Conservation (phyloP, 2,329 filamentous ascomycete species). For the Fusarium cyanostomum region DNA sequence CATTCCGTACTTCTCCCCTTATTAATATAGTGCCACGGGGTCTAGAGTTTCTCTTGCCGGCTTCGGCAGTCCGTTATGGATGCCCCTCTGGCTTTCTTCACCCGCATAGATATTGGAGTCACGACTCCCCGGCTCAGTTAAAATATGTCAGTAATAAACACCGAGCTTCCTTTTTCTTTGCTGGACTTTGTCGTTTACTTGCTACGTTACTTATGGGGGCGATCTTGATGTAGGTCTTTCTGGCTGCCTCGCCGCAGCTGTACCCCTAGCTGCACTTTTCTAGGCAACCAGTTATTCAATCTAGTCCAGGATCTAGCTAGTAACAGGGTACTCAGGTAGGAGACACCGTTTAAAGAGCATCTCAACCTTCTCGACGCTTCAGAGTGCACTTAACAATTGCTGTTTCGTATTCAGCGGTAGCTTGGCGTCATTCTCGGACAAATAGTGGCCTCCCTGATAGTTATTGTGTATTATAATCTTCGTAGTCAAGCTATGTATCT, state of each 20-base stretch:
- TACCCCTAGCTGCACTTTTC: slow-evolving; percentile 7
- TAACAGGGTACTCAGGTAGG: slow-evolving; percentile 51
- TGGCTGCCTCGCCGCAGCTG: slow-evolving; percentile 14
- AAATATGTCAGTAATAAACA: slow-evolving; percentile 50
- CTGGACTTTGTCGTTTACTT: slow-evolving; percentile 34
- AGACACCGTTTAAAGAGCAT: slow-evolving; percentile 31
- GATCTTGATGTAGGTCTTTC: slow-evolving; percentile 30
- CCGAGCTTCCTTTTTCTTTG: slow-evolving; percentile 44
- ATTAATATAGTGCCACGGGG: too few species aligned
- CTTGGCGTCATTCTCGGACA: slow-evolving; percentile 59
- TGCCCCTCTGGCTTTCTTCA: slow-evolving; percentile 52
- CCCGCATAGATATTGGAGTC: slow-evolving; percentile 48
- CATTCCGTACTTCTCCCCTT: too few species aligned
- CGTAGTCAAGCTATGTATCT: too few species aligned
- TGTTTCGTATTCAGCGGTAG: slow-evolving; percentile 61
- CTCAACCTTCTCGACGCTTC: too few species aligned
- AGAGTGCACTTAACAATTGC: slow-evolving; percentile 52
- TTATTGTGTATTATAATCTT: slow-evolving; percentile 56
- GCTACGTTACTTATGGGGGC: slow-evolving; percentile 4
- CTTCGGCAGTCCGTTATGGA: slow-evolving; percentile 15
- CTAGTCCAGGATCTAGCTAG: slow-evolving; percentile 36
- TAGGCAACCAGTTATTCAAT: slow-evolving; percentile 44
- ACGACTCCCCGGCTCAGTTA: slow-evolving; percentile 53
- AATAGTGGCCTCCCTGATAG: slow-evolving; percentile 53
- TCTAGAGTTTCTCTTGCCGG: too few species aligned